Percentiles rank a stretch among this genome's conserved stretches.
Conservation (phyloP, 2,329 filamentous ascomycete species). For the Tympanopsis confertula region DNA sequence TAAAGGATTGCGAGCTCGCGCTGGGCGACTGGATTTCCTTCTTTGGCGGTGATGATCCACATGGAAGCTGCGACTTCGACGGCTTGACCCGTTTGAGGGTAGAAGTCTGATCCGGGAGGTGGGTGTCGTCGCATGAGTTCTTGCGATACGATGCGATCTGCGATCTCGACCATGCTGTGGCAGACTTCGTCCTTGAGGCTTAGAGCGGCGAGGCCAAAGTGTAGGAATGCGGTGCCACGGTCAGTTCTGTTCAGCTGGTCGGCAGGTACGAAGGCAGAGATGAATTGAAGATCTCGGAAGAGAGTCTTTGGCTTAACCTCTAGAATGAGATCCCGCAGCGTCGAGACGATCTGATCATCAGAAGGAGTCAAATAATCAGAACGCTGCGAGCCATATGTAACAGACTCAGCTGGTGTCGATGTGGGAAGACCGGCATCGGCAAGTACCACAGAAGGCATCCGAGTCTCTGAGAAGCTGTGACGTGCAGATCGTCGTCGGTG, state of each 20-base stretch:
- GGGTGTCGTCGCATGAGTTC: neutral
- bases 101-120: slow-evolving; percentile 6
- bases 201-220: slow-evolving; percentile 48
- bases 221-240: slow-evolving; percentile 49
- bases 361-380: slow-evolving; percentile 18
- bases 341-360: slow-evolving; percentile 21
- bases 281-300: slow-evolving; percentile 38
- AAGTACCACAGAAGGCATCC: no score
- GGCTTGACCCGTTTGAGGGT: slow-evolving; percentile 4
- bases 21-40: slow-evolving; percentile 49
- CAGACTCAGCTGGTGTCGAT: neutral
- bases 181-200: slow-evolving; percentile 50
- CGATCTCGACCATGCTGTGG: slow-evolving; percentile 50
- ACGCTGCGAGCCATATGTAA: neutral
- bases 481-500: neutral
- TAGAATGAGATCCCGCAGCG: slow-evolving; percentile 24
- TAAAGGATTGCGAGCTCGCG: slow-evolving; percentile 55
- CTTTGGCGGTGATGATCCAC: slow-evolving; percentile 51
- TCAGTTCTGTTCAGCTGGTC: slow-evolving; percentile 44
- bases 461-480: neutral
- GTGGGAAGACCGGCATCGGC: no score
- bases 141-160: slow-evolving; percentile 47
- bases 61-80: slow-evolving; percentile 45
- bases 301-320: slow-evolving; percentile 30
- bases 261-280: slow-evolving; percentile 47